phyloP scores from a whole-genome alignment of 2,329 filamentous ascomycete species.

The Mycocentrospora acerina region DNA sequence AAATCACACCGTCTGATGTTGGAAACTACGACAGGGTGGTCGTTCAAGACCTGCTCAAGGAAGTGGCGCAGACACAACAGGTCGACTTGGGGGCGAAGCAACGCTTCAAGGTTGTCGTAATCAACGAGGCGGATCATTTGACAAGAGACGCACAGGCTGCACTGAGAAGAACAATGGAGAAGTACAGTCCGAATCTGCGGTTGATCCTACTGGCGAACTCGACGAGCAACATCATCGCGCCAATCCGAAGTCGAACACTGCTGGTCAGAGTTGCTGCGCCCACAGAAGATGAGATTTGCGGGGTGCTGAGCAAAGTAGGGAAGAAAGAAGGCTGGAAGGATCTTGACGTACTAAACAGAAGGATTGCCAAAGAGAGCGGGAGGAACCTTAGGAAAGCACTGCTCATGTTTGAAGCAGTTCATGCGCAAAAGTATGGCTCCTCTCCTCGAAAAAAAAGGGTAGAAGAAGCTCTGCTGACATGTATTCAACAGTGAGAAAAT shows the following conservation, averaged over 20 bases:
- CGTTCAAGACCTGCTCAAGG: slow-evolving; percentile 91
- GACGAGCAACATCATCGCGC: slow-evolving; percentile 98
- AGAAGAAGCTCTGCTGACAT: slow-evolving; percentile 8
- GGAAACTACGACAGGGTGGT: slow-evolving; percentile 96
- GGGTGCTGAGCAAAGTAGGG: slow-evolving; percentile 68
- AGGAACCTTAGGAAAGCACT: slow-evolving; percentile 86
- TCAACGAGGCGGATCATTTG: slow-evolving; percentile 96
- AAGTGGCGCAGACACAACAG: slow-evolving; percentile 98
- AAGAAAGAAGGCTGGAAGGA: slow-evolving; percentile 84
- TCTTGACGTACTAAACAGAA: slow-evolving; percentile 72
- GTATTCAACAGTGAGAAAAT: slow-evolving; percentile 72
- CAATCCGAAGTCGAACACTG: slow-evolving; percentile 87
- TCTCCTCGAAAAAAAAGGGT: not conserved
- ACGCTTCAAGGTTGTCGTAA: slow-evolving; percentile 96
- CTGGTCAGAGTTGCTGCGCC: slow-evolving; percentile 90
- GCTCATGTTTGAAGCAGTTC: slow-evolving; percentile 95
- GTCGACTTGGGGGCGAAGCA: slow-evolving; percentile 92
- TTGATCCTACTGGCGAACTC: slow-evolving; percentile 92
- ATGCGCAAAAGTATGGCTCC: slow-evolving; percentile 83
- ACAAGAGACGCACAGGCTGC: slow-evolving; percentile 94
- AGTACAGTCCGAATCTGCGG: slow-evolving; percentile 93
- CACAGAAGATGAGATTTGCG: slow-evolving; percentile 79
- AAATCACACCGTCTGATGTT: slow-evolving; percentile 96
- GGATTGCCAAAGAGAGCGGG: slow-evolving; percentile 87
- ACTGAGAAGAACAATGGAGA: slow-evolving; percentile 95